Evolutionary conservation across 768 basidiomycete genomes (phyloP).

Genomic region (Cystobasidium ongulense): DNA sequence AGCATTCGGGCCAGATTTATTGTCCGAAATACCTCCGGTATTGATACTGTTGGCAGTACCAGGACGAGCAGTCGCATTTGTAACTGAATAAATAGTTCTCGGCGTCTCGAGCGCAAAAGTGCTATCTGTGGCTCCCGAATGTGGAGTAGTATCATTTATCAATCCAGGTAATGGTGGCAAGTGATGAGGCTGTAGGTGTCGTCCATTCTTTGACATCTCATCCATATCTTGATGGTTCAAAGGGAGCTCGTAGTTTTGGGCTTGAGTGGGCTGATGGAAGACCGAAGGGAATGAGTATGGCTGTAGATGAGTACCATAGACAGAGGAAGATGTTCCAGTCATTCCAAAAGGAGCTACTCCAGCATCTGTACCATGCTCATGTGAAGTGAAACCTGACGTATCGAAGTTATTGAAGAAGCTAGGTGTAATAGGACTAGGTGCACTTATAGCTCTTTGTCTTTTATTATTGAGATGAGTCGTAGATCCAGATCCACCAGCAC

Average conservation of each 20-base stretch:
- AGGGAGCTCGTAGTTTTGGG: background rate
- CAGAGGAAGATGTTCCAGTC: background rate
- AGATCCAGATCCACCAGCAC: background rate
- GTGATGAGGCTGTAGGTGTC: background rate
- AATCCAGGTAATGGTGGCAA: background rate
- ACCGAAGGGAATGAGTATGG: background rate
- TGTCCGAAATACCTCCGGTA: no score
- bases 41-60: background rate
- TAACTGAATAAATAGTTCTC: background rate
- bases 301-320: background rate
- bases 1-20: background rate
- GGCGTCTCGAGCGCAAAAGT: conserved; percentile 10
- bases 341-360: background rate
- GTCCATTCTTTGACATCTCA: background rate
- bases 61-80: background rate
- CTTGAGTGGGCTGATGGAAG: background rate
- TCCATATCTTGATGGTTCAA: background rate
- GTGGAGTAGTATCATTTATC: background rate
- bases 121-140: conserved; percentile 1
- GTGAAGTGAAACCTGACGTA: background rate
- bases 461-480: background rate
- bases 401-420: background rate
- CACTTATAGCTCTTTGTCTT: background rate
- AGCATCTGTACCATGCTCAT: background rate
- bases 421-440: conserved; percentile 3